Evolutionary conservation across 129 eudicot species (phyloP).

Genomic region (Mikania micrantha): DNA sequence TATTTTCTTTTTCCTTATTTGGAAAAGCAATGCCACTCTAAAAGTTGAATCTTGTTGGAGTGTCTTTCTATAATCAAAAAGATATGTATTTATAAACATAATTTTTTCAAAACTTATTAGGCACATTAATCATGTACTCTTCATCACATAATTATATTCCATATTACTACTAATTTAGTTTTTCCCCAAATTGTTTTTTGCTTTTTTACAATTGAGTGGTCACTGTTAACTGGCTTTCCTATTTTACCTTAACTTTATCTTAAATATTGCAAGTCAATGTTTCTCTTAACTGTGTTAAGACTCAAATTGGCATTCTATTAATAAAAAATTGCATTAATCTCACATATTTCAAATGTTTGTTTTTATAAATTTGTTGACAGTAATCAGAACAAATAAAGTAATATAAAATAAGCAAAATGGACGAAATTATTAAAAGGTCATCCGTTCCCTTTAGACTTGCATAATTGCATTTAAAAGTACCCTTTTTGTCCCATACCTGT

Average conservation of each 20-base stretch:
- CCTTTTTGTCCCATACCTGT: background rate
- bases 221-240: background rate
- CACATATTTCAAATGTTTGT: background rate
- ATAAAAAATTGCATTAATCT: background rate
- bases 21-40: background rate
- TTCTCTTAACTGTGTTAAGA: background rate
- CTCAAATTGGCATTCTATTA: background rate
- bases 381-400: background rate
- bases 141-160: background rate
- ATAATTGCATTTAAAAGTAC: background rate
- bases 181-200: background rate
- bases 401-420: background rate
- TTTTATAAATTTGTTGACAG: background rate
- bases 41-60: background rate
- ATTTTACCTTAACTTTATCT: background rate
- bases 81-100: too few relatives aligned
- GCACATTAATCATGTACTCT: background rate
- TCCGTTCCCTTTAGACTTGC: background rate
- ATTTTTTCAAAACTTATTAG: too few relatives aligned
- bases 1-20: background rate
- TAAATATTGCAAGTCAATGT: background rate
- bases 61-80: too few relatives aligned
- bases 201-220: background rate
- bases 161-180: background rate
- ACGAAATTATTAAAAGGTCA: background rate